These are phyloP conservation scores for Termitomyces sp. DNA, from an alignment of 768 basidiomycete genomes.

Conservation along the genomic window DNA sequence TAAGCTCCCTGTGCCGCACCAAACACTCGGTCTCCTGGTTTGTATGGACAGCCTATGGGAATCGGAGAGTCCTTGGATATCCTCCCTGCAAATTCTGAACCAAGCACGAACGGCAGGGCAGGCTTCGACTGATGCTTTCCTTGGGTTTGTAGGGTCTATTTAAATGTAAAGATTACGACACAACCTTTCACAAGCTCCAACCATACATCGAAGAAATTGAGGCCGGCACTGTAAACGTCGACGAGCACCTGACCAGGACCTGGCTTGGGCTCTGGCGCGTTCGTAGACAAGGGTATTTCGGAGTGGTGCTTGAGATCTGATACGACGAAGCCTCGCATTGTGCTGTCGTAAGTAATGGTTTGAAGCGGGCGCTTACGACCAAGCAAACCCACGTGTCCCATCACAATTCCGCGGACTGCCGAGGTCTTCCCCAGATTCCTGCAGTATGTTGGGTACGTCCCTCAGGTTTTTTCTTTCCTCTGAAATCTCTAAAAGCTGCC, in stretches of 20 bases:
- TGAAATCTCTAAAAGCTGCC: neutral
- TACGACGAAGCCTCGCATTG: conserved; percentile 79
- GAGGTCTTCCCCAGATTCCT: neutral
- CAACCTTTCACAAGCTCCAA: neutral
- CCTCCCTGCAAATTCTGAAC: conserved; percentile 80
- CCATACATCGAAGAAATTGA: conserved; percentile 74
- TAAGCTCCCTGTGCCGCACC: conserved; percentile 77
- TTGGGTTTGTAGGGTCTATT: conserved; percentile 77
- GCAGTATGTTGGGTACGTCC: conserved; percentile 9
- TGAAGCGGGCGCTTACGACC: neutral
- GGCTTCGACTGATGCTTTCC: conserved; percentile 88
- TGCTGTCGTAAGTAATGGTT: neutral
- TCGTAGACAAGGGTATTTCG: conserved; percentile 44
- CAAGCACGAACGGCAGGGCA: conserved; percentile 79
- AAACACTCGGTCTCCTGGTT: conserved; percentile 85
- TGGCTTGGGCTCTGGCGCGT: conserved; percentile 55
- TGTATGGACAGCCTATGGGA: conserved; percentile 72
- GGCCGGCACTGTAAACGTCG: conserved; percentile 68
- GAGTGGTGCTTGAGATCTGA: conserved; percentile 66
- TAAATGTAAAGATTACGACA: conserved; percentile 5
- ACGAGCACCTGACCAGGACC: conserved; percentile 57
- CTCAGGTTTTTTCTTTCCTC: neutral
- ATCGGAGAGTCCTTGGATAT: conserved; percentile 69
- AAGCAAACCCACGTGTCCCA: neutral
- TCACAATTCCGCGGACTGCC: neutral